Evolutionary conservation across 495 filamentous ascomycete genomes (phyloP).

Genomic region (Talaromyces trachyspermus): DNA sequence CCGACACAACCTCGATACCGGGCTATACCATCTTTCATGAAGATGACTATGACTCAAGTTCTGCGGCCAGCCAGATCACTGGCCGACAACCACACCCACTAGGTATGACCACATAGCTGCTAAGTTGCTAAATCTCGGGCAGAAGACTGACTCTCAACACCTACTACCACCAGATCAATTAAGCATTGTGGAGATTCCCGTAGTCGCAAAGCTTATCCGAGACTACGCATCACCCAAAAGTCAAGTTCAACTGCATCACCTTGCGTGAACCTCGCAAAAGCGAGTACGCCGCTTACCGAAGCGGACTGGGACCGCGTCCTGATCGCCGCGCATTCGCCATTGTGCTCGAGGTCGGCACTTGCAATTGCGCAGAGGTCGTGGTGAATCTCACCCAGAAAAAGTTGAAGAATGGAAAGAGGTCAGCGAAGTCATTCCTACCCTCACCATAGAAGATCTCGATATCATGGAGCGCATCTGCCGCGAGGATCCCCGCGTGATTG

Average conservation of each 20-base stretch:
- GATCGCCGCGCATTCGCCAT: constrained; percentile 29
- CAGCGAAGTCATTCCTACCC: constrained; percentile 72
- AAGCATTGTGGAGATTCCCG: constrained; percentile 25
- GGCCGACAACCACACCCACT: constrained; percentile 23
- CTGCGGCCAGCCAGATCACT: constrained; percentile 24
- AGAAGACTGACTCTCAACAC: not conserved
- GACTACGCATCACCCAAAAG: constrained; percentile 25
- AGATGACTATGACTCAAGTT: constrained; percentile 27
- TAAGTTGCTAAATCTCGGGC: not conserved
- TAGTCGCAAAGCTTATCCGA: constrained; percentile 24
- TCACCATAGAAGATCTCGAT: constrained; percentile 83
- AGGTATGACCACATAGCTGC: constrained; percentile 13
- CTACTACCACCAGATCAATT: too few relatives aligned
- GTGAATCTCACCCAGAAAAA: constrained; percentile 62
- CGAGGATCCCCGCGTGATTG: constrained; percentile 72
- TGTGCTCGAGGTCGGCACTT: constrained; percentile 21
- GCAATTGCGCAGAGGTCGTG: constrained; percentile 62
- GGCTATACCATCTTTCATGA: constrained; percentile 31
- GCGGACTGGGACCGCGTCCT: constrained; percentile 38
- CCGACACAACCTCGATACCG: constrained; percentile 29
- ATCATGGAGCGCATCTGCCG: constrained; percentile 70
- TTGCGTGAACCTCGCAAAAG: constrained; percentile 73
- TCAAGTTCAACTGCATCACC: constrained; percentile 80
- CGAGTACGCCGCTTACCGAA: constrained; percentile 69
- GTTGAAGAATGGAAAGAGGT: constrained; percentile 65